These are phyloP conservation scores for Diaporthe velutina DNA, from an alignment of 2,329 filamentous ascomycete genomes.

Conservation along the genomic window DNA sequence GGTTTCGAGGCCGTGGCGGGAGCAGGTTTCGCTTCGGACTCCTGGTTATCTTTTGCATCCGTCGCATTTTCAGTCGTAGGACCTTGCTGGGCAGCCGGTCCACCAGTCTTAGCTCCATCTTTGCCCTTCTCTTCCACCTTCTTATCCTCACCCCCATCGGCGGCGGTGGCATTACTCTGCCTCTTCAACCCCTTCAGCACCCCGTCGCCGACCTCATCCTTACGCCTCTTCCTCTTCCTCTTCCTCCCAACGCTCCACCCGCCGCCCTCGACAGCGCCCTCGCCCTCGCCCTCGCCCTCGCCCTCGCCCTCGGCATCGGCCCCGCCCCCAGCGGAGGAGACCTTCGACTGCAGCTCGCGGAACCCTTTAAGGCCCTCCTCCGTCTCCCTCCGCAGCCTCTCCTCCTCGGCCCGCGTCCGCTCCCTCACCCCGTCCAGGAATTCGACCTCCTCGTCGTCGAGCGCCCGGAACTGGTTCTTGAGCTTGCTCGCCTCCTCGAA, in stretches of 20 bases:
- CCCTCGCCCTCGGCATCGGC: too few relatives aligned
- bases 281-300: constrained; percentile 38
- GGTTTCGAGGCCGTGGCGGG: constrained; percentile 42
- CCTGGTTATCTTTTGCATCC: constrained; percentile 40
- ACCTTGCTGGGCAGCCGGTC: not conserved
- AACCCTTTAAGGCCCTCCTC: constrained; percentile 70
- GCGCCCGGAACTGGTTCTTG: constrained; percentile 81
- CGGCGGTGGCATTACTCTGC: constrained; percentile 21
- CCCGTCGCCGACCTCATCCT: constrained; percentile 32
- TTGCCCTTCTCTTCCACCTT: constrained; percentile 29
- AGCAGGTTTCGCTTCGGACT: constrained; percentile 7
- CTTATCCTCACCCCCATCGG: constrained; percentile 4
- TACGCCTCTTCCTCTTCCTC: constrained; percentile 40
- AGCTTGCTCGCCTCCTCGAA: constrained; percentile 81
- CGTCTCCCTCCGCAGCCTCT: constrained; percentile 65
- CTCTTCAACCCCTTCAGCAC: constrained; percentile 42
- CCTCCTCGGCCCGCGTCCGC: constrained; percentile 65
- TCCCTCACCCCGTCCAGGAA: constrained; percentile 75
- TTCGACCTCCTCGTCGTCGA: constrained; percentile 84
- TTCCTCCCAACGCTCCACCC: constrained; percentile 24
- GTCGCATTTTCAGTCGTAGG: not conserved
- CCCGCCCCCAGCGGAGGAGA: constrained; percentile 32
- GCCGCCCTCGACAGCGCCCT: not conserved
- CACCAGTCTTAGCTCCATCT: not conserved
- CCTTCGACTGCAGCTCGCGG: constrained; percentile 60